phyloP scores from a whole-genome alignment of 2,329 filamentous ascomycete genomes.

The Huntiella decipiens region DNA sequence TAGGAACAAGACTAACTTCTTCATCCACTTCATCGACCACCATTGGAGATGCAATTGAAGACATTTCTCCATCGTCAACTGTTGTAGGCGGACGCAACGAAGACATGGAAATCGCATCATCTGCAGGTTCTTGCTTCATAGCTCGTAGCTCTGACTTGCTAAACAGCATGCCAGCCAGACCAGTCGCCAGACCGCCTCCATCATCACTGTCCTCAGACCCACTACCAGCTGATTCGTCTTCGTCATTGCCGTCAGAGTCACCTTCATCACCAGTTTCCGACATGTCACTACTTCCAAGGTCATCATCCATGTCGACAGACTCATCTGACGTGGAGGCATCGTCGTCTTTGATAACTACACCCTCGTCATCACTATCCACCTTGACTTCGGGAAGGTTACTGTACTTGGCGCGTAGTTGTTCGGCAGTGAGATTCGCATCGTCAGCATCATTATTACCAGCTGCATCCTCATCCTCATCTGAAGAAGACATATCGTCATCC shows the following conservation, averaged over 20 bases:
- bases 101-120: conserved; percentile 2
- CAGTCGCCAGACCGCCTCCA: conserved; percentile 24
- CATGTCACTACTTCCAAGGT: conserved; percentile 23
- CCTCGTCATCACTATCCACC: background rate
- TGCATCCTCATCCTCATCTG: conserved; percentile 43
- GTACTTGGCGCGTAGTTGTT: conserved; percentile 51
- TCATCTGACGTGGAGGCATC: conserved; percentile 15
- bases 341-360: conserved; percentile 13
- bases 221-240: conserved; percentile 25
- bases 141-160: conserved; percentile 37
- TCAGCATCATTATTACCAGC: conserved; percentile 26
- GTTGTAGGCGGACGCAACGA: background rate
- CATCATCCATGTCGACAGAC: conserved; percentile 29
- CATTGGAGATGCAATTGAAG: background rate
- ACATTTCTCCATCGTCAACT: background rate
- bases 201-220: conserved; percentile 17
- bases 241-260: conserved; percentile 27
- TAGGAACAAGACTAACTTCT: conserved; percentile 11
- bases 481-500: conserved; percentile 39
- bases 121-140: conserved; percentile 23
- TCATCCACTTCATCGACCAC: conserved; percentile 13
- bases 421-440: conserved; percentile 48
- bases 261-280: conserved; percentile 26
- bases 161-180: conserved; percentile 38
- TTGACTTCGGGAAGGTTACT: conserved; percentile 33